Conservation (phyloP, 495 filamentous ascomycete species). For the Penicillium angulare region DNA sequence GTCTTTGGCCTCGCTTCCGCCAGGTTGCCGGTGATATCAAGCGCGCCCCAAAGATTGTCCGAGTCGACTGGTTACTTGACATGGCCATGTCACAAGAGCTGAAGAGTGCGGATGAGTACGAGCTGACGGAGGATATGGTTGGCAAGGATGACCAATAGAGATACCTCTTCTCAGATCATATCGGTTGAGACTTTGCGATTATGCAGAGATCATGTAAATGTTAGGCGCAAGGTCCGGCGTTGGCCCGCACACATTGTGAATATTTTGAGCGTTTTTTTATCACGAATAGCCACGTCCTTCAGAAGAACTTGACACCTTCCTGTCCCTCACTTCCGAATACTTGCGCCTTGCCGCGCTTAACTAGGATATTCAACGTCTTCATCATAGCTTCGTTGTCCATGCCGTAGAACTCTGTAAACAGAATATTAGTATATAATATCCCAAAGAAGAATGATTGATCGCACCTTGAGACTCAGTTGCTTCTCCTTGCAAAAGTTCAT, state of each 20-base stretch:
- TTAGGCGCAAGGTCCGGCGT: conserved; percentile 8
- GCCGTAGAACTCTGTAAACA: conserved; percentile 71
- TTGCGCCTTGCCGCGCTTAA: conserved; percentile 88
- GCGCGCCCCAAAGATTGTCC: conserved; percentile 73
- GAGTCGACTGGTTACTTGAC: conserved; percentile 83
- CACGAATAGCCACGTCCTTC: conserved; percentile 30
- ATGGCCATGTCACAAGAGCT: conserved; percentile 83
- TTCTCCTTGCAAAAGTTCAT: conserved; percentile 71
- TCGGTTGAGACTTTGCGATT: background rate
- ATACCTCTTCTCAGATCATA: background rate
- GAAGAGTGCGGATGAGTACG: conserved; percentile 62
- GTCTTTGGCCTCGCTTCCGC: conserved; percentile 77
- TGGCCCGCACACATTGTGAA: conserved; percentile 2
- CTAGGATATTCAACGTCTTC: conserved; percentile 72
- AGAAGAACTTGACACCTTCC: conserved; percentile 96
- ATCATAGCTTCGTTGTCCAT: conserved; percentile 80
- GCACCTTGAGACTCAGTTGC: conserved; percentile 57
- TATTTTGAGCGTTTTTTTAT: conserved; percentile 21
- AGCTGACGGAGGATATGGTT: conserved; percentile 38
- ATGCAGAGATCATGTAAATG: conserved; percentile 14
- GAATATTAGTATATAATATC: conserved; percentile 19
- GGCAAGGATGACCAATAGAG: conserved; percentile 27
- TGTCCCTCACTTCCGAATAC: conserved; percentile 85
- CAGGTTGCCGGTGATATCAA: conserved; percentile 69
- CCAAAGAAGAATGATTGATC: conserved; percentile 2